These are phyloP conservation scores for Phytopythium chamaehyphon DNA, from an alignment of 352 stramenopile species.

Conservation along the genomic window DNA sequence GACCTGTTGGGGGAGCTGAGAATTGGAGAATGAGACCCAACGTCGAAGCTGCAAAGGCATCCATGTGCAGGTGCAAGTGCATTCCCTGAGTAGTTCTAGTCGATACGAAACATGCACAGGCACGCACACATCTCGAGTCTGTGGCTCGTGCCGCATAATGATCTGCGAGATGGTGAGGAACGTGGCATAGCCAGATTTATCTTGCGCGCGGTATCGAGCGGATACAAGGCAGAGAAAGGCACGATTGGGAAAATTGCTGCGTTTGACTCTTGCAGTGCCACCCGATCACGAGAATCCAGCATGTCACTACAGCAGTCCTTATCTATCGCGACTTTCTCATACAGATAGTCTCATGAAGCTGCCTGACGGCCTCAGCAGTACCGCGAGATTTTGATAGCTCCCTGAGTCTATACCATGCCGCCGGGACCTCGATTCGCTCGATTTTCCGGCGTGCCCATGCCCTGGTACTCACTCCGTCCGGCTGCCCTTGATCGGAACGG, in stretches of 20 bases:
- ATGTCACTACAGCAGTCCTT: too few relatives aligned
- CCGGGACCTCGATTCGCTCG: not conserved
- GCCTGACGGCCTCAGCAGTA: too few relatives aligned
- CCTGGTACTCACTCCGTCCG: not conserved
- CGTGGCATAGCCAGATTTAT: too few relatives aligned
- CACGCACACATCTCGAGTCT: not conserved
- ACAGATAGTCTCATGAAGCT: too few relatives aligned
- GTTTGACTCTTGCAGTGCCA: conserved; percentile 3
- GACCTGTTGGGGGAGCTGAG: conserved; percentile 3
- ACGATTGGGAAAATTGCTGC: not conserved
- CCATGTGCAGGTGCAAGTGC: not conserved
- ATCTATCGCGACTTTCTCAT: too few relatives aligned
- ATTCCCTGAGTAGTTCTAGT: not conserved
- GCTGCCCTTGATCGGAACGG: not conserved
- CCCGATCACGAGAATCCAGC: not conserved
- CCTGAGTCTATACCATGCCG: not conserved
- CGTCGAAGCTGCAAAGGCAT: not conserved
- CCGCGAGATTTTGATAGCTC: too few relatives aligned
- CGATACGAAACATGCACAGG: not conserved
- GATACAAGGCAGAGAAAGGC: too few relatives aligned
- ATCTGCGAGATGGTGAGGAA: too few relatives aligned
- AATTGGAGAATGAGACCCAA: conserved; percentile 16
- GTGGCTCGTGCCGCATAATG: not conserved
- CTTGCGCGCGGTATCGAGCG: too few relatives aligned
- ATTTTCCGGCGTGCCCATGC: not conserved